phyloP scores from a whole-genome alignment of 2,329 filamentous ascomycete species.

The Rhytidhysteron rufulum region DNA sequence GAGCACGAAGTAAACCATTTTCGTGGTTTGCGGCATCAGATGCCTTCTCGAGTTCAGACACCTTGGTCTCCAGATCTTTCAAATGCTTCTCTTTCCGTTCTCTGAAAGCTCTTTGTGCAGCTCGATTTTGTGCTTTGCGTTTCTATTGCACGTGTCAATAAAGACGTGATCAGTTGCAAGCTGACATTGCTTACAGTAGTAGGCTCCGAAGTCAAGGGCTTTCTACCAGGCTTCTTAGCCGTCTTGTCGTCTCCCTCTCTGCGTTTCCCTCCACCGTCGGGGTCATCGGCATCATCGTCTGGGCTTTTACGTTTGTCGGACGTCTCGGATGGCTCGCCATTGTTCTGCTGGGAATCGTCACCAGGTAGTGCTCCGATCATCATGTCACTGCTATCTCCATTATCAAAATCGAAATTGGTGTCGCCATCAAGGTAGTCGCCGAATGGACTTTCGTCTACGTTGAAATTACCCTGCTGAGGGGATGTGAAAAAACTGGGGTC shows the following conservation, averaged over 20 bases:
- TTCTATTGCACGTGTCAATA: slow-evolving; percentile 41
- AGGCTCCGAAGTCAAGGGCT: slow-evolving; percentile 91
- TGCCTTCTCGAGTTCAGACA: slow-evolving; percentile 65
- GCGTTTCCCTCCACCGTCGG: slow-evolving; percentile 69
- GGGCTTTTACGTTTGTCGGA: slow-evolving; percentile 66
- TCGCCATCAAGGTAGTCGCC: slow-evolving; percentile 79
- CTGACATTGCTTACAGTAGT: slow-evolving; percentile 95
- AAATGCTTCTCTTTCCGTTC: slow-evolving; percentile 64
- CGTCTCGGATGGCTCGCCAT: slow-evolving; percentile 42
- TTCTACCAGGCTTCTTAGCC: slow-evolving; percentile 92
- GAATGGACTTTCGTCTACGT: slow-evolving; percentile 69
- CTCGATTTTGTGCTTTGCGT: slow-evolving; percentile 58
- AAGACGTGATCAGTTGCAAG: not conserved
- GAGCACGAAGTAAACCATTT: slow-evolving; percentile 77
- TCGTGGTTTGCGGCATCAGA: slow-evolving; percentile 81
- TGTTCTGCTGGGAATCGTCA: slow-evolving; percentile 41
- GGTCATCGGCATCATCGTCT: slow-evolving; percentile 58
- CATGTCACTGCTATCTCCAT: slow-evolving; percentile 50
- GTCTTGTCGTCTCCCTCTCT: slow-evolving; percentile 80
- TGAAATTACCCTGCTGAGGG: slow-evolving; percentile 33
- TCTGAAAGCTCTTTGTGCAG: slow-evolving; percentile 58
- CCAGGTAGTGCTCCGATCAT: slow-evolving; percentile 76
- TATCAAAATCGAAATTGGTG: slow-evolving; percentile 71
- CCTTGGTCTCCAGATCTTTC: slow-evolving; percentile 57
- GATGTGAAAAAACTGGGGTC: slow-evolving; percentile 36